Evolutionary conservation across 2,329 filamentous ascomycete genomes (phyloP).

Genomic region (Curvularia spicifera): DNA sequence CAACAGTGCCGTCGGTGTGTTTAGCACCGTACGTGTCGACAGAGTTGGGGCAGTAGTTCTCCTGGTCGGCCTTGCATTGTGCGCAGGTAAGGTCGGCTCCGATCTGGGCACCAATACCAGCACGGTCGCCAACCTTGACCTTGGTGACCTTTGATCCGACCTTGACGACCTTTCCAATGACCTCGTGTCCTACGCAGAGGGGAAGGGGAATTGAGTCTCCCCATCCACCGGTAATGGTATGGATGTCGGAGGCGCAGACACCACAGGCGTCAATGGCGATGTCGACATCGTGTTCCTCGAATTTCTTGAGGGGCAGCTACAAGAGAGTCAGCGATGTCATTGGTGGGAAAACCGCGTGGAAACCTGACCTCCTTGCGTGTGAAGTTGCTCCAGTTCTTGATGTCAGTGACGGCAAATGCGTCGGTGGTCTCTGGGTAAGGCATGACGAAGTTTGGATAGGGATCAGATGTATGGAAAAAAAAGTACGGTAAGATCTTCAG

Average conservation of each 20-base stretch:
- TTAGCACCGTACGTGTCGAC: constrained; percentile 59
- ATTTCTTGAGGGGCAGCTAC: constrained; percentile 82
- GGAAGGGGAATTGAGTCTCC: constrained; percentile 66
- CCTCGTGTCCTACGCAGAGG: constrained; percentile 71
- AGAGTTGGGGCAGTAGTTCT: constrained; percentile 60
- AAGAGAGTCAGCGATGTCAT: constrained; percentile 18
- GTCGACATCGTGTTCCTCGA: constrained; percentile 85
- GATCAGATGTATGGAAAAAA: constrained; percentile 9
- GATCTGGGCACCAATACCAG: constrained; percentile 60
- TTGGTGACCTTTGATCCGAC: constrained; percentile 59
- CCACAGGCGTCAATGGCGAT: constrained; percentile 74
- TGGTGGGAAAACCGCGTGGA: not conserved
- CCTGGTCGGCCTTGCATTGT: constrained; percentile 60
- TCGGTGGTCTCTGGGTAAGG: constrained; percentile 59
- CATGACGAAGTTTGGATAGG: constrained; percentile 46
- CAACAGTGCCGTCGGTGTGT: constrained; percentile 65
- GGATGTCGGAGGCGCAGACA: constrained; percentile 58
- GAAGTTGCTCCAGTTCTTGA: constrained; percentile 68
- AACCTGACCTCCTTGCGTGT: constrained; percentile 60
- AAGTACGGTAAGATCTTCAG: constrained; percentile 9
- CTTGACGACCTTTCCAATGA: constrained; percentile 58
- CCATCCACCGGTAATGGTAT: constrained; percentile 65
- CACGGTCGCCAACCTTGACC: constrained; percentile 55
- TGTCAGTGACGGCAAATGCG: constrained; percentile 57
- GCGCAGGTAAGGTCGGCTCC: constrained; percentile 57